A percentile compares a stretch with the other conserved stretches of the same genome.
Evolutionary conservation across 805 yeast species (phyloP).

Genomic region (Isabelozyma heimii): DNA sequence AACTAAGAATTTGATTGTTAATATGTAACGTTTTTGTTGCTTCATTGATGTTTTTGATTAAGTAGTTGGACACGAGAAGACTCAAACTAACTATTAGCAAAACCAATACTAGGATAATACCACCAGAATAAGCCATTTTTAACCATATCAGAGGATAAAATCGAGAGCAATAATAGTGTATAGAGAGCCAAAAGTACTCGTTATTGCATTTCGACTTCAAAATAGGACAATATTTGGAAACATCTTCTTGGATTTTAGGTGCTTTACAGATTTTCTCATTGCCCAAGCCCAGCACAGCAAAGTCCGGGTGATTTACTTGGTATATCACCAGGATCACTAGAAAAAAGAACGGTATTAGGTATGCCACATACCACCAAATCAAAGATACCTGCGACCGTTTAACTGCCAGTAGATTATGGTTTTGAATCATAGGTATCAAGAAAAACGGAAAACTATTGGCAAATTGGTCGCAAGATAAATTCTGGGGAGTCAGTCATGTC

Average conservation of each 20-base stretch:
- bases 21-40: slow-evolving; percentile 20
- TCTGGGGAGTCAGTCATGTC: not conserved
- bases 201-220: slow-evolving; percentile 17
- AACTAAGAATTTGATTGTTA: slow-evolving; percentile 28
- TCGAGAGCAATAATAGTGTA: slow-evolving; percentile 24
- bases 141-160: slow-evolving; percentile 11
- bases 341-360: not conserved
- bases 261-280: not conserved
- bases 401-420: not conserved
- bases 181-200: slow-evolving; percentile 24
- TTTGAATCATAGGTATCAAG: not conserved
- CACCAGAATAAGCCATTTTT: slow-evolving; percentile 7
- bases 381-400: not conserved
- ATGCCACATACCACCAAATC: not conserved
- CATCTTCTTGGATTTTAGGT: not conserved
- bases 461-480: not conserved
- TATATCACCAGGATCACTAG: not conserved
- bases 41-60: slow-evolving; percentile 27
- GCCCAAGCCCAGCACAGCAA: not conserved
- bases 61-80: slow-evolving; percentile 31
- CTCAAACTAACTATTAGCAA: slow-evolving; percentile 24
- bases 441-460: not conserved
- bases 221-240: slow-evolving; percentile 11
- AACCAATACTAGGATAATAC: slow-evolving; percentile 11
- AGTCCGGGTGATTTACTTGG: not conserved